These are phyloP conservation scores for Dactylella cylindrospora DNA, from an alignment of 2,329 filamentous ascomycete genomes.

Conservation along the genomic window DNA sequence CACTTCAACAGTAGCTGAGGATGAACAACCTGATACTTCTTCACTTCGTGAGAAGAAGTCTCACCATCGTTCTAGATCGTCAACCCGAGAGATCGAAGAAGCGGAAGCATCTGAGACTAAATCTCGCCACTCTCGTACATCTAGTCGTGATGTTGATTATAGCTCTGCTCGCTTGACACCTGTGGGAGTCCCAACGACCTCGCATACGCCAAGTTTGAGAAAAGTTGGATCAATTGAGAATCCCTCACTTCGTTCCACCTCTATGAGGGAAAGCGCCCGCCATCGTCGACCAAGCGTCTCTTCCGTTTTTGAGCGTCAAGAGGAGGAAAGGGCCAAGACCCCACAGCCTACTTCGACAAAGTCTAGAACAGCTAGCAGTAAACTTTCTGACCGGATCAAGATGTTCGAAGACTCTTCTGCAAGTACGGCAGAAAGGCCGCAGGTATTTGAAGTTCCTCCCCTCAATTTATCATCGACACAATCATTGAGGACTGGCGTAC, in stretches of 20 bases:
- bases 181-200: conserved; percentile 41
- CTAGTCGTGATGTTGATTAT: conserved; percentile 29
- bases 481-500: conserved; percentile 45
- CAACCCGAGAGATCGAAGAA: conserved; percentile 24
- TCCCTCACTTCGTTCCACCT: conserved; percentile 22
- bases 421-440: conserved; percentile 42
- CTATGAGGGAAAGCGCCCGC: conserved; percentile 30
- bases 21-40: conserved; percentile 40
- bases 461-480: conserved; percentile 44
- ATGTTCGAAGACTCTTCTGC: conserved; percentile 42
- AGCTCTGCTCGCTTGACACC: conserved; percentile 36
- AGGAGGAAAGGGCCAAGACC: conserved; percentile 38
- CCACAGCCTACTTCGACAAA: conserved; percentile 23
- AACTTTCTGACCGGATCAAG: conserved; percentile 31
- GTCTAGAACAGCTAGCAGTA: conserved; percentile 16
- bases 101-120: conserved; percentile 21
- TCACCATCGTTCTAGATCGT: conserved; percentile 38
- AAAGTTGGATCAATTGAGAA: conserved; percentile 37
- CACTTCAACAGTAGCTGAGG: conserved; percentile 44
- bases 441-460: conserved; percentile 45
- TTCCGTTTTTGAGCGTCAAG: conserved; percentile 32
- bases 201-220: conserved; percentile 32
- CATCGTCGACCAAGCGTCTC: conserved; percentile 36
- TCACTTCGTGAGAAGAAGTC: conserved; percentile 34
- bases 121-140: conserved; percentile 28